Evolutionary conservation across 441 rosid genomes (phyloP).

Genomic region (Viola pubescens): DNA sequence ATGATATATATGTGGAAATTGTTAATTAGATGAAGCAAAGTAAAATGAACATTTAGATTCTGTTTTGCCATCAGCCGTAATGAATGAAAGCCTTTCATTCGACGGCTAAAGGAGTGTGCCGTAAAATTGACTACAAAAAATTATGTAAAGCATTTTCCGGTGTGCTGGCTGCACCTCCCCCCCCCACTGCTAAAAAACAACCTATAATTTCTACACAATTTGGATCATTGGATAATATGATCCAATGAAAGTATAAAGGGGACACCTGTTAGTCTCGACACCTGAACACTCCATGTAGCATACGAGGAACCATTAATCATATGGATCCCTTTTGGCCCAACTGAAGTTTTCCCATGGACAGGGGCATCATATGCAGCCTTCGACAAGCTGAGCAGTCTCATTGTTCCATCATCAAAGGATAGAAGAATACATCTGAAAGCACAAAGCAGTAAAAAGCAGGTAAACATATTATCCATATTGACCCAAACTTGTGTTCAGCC

Average conservation of each 20-base stretch:
- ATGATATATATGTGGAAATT: background rate
- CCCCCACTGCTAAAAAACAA: background rate
- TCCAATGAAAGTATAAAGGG: conserved; percentile 6
- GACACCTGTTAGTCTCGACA: conserved; percentile 67
- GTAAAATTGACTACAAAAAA: too few species aligned
- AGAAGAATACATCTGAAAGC: conserved; percentile 56
- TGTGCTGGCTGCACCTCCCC: too few species aligned
- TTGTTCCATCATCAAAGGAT: conserved; percentile 78
- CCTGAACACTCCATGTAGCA: conserved; percentile 80
- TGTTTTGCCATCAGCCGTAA: too few species aligned
- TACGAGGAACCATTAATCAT: conserved; percentile 52
- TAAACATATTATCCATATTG: conserved; percentile 11
- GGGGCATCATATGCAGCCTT: conserved; percentile 76
- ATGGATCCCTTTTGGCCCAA: conserved; percentile 61
- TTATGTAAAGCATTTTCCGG: too few species aligned
- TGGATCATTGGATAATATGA: background rate
- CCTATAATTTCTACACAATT: background rate
- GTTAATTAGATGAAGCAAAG: too few species aligned
- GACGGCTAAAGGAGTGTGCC: too few species aligned
- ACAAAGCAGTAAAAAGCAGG: conserved; percentile 13
- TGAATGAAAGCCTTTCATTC: too few species aligned
- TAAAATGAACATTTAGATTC: too few species aligned
- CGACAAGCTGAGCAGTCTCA: conserved; percentile 61
- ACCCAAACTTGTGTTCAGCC: background rate
- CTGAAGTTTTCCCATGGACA: conserved; percentile 53